phyloP scores from a whole-genome alignment of 2,329 filamentous ascomycete species.

The Ciborinia camelliae region DNA sequence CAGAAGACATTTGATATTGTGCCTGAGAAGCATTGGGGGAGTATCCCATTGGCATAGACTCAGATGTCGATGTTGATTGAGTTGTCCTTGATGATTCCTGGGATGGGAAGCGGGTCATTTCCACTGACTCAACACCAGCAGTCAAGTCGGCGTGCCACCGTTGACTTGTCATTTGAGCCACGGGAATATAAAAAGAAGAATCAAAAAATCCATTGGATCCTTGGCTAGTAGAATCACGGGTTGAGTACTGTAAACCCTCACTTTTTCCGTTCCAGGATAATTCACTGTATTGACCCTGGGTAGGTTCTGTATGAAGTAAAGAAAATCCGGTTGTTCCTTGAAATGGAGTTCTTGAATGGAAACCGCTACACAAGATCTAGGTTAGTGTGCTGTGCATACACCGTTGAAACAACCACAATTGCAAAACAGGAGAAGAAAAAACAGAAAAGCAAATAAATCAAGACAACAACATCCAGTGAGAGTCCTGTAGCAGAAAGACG shows the following conservation, averaged over 20 bases:
- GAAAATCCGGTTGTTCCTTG: conserved; percentile 35
- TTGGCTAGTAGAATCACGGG: conserved; percentile 30
- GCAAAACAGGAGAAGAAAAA: too few species aligned
- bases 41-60: conserved; percentile 30
- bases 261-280: conserved; percentile 32
- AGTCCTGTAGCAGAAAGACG: conserved; percentile 22
- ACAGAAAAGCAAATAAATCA: conserved; percentile 18
- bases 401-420: conserved; percentile 24
- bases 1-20: conserved; percentile 36
- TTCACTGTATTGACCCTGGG: conserved; percentile 36
- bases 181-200: conserved; percentile 28
- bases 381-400: conserved; percentile 38
- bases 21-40: conserved; percentile 32
- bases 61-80: conserved; percentile 30
- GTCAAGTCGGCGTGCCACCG: conserved; percentile 33
- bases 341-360: conserved; percentile 29
- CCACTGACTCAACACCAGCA: conserved; percentile 29
- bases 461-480: conserved; percentile 25
- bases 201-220: conserved; percentile 35
- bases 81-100: conserved; percentile 34
- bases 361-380: conserved; percentile 34
- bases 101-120: conserved; percentile 35
- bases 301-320: conserved; percentile 38
- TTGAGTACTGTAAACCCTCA: conserved; percentile 39
- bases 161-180: conserved; percentile 28